These are phyloP conservation scores for Aspergillus homomorphus DNA, from an alignment of 495 filamentous ascomycete species.

Conservation along the genomic window DNA sequence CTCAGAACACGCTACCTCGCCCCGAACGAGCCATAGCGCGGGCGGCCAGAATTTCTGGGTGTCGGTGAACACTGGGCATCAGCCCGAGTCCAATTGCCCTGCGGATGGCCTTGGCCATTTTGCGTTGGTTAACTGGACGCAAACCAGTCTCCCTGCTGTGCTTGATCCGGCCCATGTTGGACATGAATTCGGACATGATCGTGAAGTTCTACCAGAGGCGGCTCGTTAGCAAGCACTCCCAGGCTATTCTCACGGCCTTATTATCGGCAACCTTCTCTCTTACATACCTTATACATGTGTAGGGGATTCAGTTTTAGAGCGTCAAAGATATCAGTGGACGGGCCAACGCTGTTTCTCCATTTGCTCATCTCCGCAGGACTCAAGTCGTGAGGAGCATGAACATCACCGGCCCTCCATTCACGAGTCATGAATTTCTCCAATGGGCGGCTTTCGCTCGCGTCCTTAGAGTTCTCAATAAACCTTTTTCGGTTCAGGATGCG, in stretches of 20 bases:
- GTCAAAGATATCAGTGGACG: conserved; percentile 70
- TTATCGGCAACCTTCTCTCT: background rate
- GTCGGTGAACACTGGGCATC: conserved; percentile 86
- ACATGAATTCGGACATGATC: conserved; percentile 87
- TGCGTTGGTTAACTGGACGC: conserved; percentile 83
- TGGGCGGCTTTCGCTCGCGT: conserved; percentile 35
- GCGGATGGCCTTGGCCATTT: conserved; percentile 87
- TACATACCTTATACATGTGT: conserved; percentile 75
- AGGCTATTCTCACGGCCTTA: background rate
- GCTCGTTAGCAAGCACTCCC: background rate
- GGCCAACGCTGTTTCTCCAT: conserved; percentile 52
- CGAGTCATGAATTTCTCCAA: conserved; percentile 44
- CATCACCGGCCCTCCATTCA: conserved; percentile 69
- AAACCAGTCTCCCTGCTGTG: conserved; percentile 70
- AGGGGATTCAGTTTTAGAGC: conserved; percentile 75
- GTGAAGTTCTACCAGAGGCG: conserved; percentile 72
- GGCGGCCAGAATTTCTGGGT: conserved; percentile 76
- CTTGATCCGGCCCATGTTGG: conserved; percentile 79
- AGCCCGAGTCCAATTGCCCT: conserved; percentile 84
- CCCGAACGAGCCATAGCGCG: conserved; percentile 34
- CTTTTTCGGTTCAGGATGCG: conserved; percentile 31
- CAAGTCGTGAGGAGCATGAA: conserved; percentile 89
- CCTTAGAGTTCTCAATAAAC: conserved; percentile 41
- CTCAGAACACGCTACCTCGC: conserved; percentile 15
- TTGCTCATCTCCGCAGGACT: conserved; percentile 68